A percentile compares a stretch with the other conserved stretches of the same genome.
Evolutionary conservation across 192 early-diverging fungal genomes (phyloP).

Genomic region (Funneliformis geosporum): DNA sequence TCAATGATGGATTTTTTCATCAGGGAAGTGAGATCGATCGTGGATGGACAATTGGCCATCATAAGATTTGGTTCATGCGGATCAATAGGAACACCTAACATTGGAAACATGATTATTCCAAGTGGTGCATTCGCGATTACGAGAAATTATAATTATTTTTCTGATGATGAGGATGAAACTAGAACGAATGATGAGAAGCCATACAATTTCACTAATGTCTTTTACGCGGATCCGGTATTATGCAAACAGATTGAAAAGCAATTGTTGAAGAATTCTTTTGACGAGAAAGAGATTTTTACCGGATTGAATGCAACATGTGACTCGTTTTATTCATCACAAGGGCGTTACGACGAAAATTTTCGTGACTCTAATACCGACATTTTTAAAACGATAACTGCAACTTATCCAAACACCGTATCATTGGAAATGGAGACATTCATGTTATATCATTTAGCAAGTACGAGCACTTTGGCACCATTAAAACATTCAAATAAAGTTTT

Average conservation of each 20-base stretch:
- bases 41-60: slow-evolving; percentile 74
- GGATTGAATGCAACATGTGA: slow-evolving; percentile 81
- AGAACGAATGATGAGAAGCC: slow-evolving; percentile 36
- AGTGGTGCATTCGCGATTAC: slow-evolving; percentile 60
- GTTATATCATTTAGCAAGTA: slow-evolving; percentile 78
- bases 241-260: slow-evolving; percentile 29
- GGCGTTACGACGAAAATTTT: slow-evolving; percentile 69
- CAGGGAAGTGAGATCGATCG: slow-evolving; percentile 80
- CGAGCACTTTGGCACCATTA: slow-evolving; percentile 36
- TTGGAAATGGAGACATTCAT: slow-evolving; percentile 91
- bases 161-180: slow-evolving; percentile 28
- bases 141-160: slow-evolving; percentile 78
- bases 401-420: slow-evolving; percentile 54
- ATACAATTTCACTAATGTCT: slow-evolving; percentile 66
- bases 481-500: not conserved
- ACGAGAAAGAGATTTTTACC: slow-evolving; percentile 35
- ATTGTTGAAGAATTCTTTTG: not conserved
- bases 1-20: slow-evolving; percentile 93
- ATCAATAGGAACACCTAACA: slow-evolving; percentile 53
- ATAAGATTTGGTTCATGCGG: slow-evolving; percentile 90
- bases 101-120: slow-evolving; percentile 74
- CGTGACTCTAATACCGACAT: slow-evolving; percentile 74
- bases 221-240: slow-evolving; percentile 63
- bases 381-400: slow-evolving; percentile 46
- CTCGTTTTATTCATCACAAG: slow-evolving; percentile 88